Evolutionary conservation across 2,329 filamentous ascomycete genomes (phyloP).

Genomic region (Paecilomyces niveus): DNA sequence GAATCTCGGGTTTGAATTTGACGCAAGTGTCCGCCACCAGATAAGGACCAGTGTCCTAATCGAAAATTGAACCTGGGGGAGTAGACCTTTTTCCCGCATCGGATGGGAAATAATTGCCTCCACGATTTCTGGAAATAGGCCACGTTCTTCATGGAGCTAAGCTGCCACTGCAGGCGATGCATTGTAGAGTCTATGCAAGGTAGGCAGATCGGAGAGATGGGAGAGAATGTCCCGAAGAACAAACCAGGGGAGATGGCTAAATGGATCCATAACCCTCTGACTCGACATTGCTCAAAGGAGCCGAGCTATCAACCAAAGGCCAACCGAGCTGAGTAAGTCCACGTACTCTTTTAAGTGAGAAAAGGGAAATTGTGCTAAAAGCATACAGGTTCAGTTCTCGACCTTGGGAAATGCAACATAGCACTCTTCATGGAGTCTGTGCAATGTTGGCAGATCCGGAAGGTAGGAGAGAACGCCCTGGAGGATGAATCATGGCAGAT

Average conservation of each 20-base stretch:
- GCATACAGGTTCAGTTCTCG: too few relatives aligned
- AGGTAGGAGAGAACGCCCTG: neutral
- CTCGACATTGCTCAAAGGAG: too few relatives aligned
- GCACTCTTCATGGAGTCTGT: neutral
- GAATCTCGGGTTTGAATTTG: neutral
- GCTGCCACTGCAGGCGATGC: neutral
- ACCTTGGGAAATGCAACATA: neutral
- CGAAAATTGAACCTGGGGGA: neutral
- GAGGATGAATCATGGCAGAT: neutral
- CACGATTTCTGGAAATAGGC: neutral
- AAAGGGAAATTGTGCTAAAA: too few relatives aligned
- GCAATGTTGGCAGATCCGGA: neutral
- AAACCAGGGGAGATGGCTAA: neutral
- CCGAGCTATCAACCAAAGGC: too few relatives aligned
- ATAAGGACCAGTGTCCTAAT: neutral
- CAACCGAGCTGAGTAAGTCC: too few relatives aligned
- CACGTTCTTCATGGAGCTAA: neutral
- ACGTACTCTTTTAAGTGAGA: too few relatives aligned
- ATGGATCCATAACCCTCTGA: neutral
- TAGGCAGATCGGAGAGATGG: neutral
- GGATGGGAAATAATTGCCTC: neutral
- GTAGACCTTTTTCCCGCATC: neutral
- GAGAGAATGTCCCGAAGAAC: neutral
- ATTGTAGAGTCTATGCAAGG: neutral
- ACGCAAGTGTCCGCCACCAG: neutral